Conservation (phyloP, 164 flowering plant species). For the Platanus orientalis region DNA sequence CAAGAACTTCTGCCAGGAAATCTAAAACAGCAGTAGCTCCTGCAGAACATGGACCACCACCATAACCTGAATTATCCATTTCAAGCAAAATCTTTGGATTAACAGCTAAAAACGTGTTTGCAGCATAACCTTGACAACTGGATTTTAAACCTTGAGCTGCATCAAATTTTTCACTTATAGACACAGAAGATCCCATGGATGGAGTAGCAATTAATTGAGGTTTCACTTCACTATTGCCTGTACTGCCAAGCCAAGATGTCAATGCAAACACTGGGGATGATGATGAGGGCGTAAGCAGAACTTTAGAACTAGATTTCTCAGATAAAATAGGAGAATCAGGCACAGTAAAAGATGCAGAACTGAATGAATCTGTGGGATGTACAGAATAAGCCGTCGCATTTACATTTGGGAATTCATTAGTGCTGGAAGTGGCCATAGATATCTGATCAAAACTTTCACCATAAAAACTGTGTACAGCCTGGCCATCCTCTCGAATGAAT, state of each 20-base stretch:
- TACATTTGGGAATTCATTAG: conserved; percentile 31
- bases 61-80: conserved; percentile 84
- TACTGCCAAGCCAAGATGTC: conserved; percentile 79
- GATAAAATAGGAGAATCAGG: conserved; percentile 66
- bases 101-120: conserved; percentile 47
- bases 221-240: conserved; percentile 44
- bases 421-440: conserved; percentile 41
- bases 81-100: conserved; percentile 75
- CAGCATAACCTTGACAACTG: conserved; percentile 43
- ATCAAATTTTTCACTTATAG: conserved; percentile 60
- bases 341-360: conserved; percentile 48
- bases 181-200: conserved; percentile 57
- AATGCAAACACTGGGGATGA: conserved; percentile 68
- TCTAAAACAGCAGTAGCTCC: conserved; percentile 94
- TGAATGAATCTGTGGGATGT: conserved; percentile 65
- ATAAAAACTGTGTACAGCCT: conserved; percentile 30
- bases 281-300: conserved; percentile 42
- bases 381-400: conserved; percentile 30
- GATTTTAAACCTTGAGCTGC: conserved; percentile 52
- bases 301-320: conserved; percentile 58
- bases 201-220: conserved; percentile 41
- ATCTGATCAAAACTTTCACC: conserved; percentile 44
- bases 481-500: conserved; percentile 24
- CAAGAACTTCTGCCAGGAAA: conserved; percentile 90
- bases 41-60: conserved; percentile 97